Evolutionary conservation across 495 filamentous ascomycete genomes (phyloP).

Genomic region (Wilcoxina mikolae): DNA sequence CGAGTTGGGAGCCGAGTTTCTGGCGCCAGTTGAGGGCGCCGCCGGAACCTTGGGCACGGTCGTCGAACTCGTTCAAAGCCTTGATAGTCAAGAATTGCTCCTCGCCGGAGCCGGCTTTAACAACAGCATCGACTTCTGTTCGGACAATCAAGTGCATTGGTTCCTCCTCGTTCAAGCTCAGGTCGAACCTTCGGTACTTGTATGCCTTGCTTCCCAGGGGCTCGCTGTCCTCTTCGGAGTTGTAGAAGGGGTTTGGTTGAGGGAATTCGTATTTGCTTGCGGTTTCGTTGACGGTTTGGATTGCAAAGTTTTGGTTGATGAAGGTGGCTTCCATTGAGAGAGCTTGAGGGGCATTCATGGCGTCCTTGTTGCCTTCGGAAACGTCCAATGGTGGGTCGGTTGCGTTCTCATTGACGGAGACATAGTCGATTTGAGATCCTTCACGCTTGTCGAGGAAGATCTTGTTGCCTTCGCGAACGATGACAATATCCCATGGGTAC

Average conservation of each 20-base stretch:
- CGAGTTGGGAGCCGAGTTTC: conserved; percentile 82
- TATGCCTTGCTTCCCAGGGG: conserved; percentile 89
- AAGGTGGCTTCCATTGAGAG: conserved; percentile 93
- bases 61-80: conserved; percentile 97
- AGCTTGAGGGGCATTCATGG: conserved; percentile 78
- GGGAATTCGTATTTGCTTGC: conserved; percentile 62
- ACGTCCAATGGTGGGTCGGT: conserved; percentile 83
- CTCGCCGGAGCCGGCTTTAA: conserved; percentile 76
- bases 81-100: conserved; percentile 85
- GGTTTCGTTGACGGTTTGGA: conserved; percentile 80
- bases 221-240: conserved; percentile 77
- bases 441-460: conserved; percentile 97
- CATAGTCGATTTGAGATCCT: conserved; percentile 81
- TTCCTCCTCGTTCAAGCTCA: conserved; percentile 82
- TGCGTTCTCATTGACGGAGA: conserved; percentile 98
- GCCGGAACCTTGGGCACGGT: conserved; percentile 86
- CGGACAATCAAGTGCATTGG: conserved; percentile 83
- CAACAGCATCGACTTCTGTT: conserved; percentile 87
- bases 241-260: conserved; percentile 95
- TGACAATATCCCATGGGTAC: conserved; percentile 96
- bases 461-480: conserved; percentile 79
- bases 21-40: conserved; percentile 90
- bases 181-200: conserved; percentile 93
- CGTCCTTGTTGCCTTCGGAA: conserved; percentile 82
- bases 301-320: conserved; percentile 98